Evolutionary conservation across 176 grass and related monocot species (phyloP), one percentile per base, ranked within the genome.

Genomic region (Alopecurus myosuroides): DNA sequence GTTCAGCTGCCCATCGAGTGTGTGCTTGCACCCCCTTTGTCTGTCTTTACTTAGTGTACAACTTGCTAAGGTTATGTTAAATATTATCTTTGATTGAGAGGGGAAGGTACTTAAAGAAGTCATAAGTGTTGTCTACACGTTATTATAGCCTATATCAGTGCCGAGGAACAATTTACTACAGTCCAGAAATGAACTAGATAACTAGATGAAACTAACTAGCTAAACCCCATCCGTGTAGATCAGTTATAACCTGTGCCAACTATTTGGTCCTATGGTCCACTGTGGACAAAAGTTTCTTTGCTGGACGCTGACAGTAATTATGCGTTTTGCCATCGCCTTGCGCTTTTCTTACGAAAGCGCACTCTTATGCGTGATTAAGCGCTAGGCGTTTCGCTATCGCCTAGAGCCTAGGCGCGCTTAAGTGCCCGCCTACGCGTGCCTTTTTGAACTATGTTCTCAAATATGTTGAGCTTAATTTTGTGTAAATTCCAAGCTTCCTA

Each of bases 1-100:
- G 86, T 94, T 79, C 94, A 96, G 73, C 86, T 93, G 41, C 94
- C 91, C 18, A 96, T 96, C 5, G 94, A 96, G 94, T 96, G 52
- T 17, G 65, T 87, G 60, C 33, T 88, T 68, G 58, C 30, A 82
- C 26, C 78, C 75, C 53, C 35, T 56, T 50, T 49, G 6, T 79
- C 23, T 82, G 6, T 76, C 49, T 28, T 70, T 45, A 14, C 55
- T 81, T 86, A 63, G 2, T 35, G 1, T 52, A 72, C 64, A 79
- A n/a, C 56, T 56, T 83, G 11, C 15, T 79, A 23, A 46, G 56
- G 18, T 83, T 74, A 2, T 79, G n/a, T 56, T 57, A 30, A 60
- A 61, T 85, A 14, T 29, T 66, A 44, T 50, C 22, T 60, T 68
- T 23, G 60, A 22, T 87, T 66, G 14, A 58, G 15, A 29, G 12